phyloP scores from a whole-genome alignment of 2,329 filamentous ascomycete species.

The Aspergillus sclerotialis region DNA sequence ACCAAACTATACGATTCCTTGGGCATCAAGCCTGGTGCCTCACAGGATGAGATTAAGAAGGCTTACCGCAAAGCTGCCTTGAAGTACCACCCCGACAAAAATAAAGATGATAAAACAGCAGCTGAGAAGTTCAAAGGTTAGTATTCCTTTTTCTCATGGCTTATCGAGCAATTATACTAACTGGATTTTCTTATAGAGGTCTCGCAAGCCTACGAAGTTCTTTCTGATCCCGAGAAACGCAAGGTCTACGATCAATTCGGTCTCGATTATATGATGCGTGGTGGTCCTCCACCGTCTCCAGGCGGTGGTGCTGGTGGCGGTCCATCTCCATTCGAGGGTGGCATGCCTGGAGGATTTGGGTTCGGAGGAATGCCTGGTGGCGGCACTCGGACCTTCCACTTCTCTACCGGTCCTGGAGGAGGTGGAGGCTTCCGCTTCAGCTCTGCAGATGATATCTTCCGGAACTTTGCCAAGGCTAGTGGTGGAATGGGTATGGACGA shows the following conservation, averaged over 20 bases:
- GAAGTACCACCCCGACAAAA: slow-evolving; percentile 96
- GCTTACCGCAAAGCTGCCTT: slow-evolving; percentile 75
- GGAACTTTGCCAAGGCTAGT: slow-evolving; percentile 65
- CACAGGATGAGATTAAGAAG: slow-evolving; percentile 95
- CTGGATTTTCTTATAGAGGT: slow-evolving; percentile 52
- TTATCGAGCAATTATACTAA: slow-evolving; percentile 1
- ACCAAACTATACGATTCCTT: slow-evolving; percentile 91
- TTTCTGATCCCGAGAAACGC: slow-evolving; percentile 93
- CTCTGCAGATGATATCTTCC: slow-evolving; percentile 76
- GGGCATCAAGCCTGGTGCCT: slow-evolving; percentile 67
- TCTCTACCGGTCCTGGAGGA: slow-evolving; percentile 40
- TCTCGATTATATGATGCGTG: slow-evolving; percentile 82
- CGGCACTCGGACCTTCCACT: slow-evolving; percentile 40
- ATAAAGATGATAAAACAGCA: slow-evolving; percentile 80
- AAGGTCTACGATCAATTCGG: slow-evolving; percentile 93
- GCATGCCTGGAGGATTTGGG: slow-evolving; percentile 48
- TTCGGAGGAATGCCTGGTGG: slow-evolving; percentile 47
- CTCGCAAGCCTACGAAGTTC: slow-evolving; percentile 95
- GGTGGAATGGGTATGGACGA: slow-evolving; percentile 49
- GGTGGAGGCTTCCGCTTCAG: slow-evolving; percentile 71
- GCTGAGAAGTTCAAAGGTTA: slow-evolving; percentile 86
- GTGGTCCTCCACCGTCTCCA: slow-evolving; percentile 61
- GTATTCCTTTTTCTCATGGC: slow-evolving; percentile 8
- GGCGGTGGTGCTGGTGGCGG: slow-evolving; percentile 48
- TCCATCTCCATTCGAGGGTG: slow-evolving; percentile 48